Evolutionary conservation across 2,329 filamentous ascomycete genomes (phyloP), one percentile per base, ranked within the genome.

Genomic region (Pseudogymnoascus sp.): DNA sequence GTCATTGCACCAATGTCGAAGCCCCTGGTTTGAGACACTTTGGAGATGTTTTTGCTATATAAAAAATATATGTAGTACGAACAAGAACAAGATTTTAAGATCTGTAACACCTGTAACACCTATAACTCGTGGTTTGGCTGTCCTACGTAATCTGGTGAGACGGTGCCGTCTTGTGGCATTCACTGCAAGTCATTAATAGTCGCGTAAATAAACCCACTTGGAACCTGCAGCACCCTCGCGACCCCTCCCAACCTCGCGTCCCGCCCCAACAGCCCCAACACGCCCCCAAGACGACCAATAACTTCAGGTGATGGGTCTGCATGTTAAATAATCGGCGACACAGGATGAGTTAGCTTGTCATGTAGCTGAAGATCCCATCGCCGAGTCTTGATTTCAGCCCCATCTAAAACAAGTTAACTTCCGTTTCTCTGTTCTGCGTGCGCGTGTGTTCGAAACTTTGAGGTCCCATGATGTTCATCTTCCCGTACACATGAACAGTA

Each of bases 1-100:
- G 82, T 95, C 68, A 92, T 99, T 75, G 83, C 85, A 70, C 90
- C 94, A 42, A 90, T 99, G 84, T 85, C 88, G 64, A 92, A 89
- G 78, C 93, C 93, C 35, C 63, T 73, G 28, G 59, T 28, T 59
- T 60, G 25, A 42, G 59, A 25, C 28, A 6, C 23, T 60, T 23
- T 38, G 35, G 59, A 38, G 16, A 4, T 28, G 18, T 60, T 38
- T 28, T 38, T 28, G 14, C 18, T 38, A 40, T 40, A 40, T 60
- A 25, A 60, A 60, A 60, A 60, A 25, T 18, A 42, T 40, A 25
- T 40, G 10, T 12, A 40, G 59, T 35, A 14, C 14, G 28, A 60
- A 40, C 50, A 37, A 33, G 31, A 33, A 33, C 10, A 33, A 33
- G 31, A 25, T 5, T 33, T 33, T 33, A 33, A 33, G 31, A 33